Conservation (phyloP, 176 grass and related monocot species). For the Paspalum notatum region DNA sequence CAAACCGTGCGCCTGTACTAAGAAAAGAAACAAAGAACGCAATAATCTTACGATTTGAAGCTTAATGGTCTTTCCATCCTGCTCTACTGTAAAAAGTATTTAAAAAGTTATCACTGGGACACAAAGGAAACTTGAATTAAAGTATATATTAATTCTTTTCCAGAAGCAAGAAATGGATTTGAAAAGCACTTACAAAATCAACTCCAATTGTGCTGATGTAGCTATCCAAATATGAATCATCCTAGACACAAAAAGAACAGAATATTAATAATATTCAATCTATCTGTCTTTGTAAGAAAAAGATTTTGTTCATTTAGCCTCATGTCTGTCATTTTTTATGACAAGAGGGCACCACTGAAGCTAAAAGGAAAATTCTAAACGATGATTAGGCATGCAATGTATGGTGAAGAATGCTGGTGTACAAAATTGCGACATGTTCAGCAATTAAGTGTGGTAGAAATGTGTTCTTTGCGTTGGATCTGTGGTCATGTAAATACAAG, state of each 20-base stretch:
- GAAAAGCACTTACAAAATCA: constrained; percentile 52
- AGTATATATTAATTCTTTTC: neutral
- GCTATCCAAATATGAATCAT: constrained; percentile 86
- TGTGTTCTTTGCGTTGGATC: no score
- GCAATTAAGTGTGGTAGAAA: no score
- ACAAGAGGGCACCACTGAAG: no score
- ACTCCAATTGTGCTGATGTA: constrained; percentile 92
- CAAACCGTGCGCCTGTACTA: neutral
- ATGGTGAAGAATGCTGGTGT: no score
- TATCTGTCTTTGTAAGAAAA: neutral
- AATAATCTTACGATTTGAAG: constrained; percentile 77
- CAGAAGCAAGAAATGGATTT: neutral
- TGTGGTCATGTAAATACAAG: no score
- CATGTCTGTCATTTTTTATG: no score
- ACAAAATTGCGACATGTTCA: no score
- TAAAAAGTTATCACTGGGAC: neutral
- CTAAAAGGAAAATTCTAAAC: no score
- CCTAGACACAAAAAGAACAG: constrained; percentile 22
- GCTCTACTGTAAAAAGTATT: constrained; percentile 71
- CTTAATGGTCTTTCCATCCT: constrained; percentile 84
- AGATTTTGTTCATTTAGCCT: no score
- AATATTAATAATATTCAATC: neutral
- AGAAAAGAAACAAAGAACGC: neutral
- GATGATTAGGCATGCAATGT: no score
- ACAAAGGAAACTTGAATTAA: neutral